A percentile compares a stretch with the other conserved stretches of the same genome.
Conservation (phyloP, 2,329 filamentous ascomycete species). For the Aureobasidium sp. region DNA sequence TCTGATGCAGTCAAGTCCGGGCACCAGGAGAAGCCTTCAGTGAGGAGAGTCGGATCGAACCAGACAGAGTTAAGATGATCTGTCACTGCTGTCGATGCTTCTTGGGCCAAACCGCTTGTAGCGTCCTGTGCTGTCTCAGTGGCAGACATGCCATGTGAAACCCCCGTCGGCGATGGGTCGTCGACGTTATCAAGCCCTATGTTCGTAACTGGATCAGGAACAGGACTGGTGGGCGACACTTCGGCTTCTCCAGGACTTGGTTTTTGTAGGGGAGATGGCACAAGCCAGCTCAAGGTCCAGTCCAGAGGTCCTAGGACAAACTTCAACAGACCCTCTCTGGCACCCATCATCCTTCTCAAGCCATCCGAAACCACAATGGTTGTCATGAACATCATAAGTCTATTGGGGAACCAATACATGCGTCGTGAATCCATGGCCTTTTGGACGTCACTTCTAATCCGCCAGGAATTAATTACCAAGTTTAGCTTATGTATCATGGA, state of each 20-base stretch:
- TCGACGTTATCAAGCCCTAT: not conserved
- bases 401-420: not conserved
- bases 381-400: not conserved
- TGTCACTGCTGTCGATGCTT: not conserved
- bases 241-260: not conserved
- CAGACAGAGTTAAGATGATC: slow-evolving; percentile 16
- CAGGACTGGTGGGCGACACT: not conserved
- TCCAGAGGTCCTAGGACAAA: slow-evolving; percentile 7
- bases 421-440: not conserved
- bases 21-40: slow-evolving; percentile 57
- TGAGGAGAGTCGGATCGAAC: slow-evolving; percentile 45
- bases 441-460: not conserved
- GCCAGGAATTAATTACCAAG: not conserved
- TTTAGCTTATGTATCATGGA: not conserved
- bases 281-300: not conserved
- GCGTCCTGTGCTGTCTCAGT: not conserved
- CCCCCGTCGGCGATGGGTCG: not conserved
- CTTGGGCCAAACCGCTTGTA: not conserved
- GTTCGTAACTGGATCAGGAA: no score
- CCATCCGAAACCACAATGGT: not conserved
- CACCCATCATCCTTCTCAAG: slow-evolving; percentile 1
- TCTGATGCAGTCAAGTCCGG: slow-evolving; percentile 50
- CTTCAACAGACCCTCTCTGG: slow-evolving; percentile 5
- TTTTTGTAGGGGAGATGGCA: not conserved
- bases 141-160: not conserved